Conservation (phyloP, 2,329 filamentous ascomycete species). For the Paecilomyces sp. region DNA sequence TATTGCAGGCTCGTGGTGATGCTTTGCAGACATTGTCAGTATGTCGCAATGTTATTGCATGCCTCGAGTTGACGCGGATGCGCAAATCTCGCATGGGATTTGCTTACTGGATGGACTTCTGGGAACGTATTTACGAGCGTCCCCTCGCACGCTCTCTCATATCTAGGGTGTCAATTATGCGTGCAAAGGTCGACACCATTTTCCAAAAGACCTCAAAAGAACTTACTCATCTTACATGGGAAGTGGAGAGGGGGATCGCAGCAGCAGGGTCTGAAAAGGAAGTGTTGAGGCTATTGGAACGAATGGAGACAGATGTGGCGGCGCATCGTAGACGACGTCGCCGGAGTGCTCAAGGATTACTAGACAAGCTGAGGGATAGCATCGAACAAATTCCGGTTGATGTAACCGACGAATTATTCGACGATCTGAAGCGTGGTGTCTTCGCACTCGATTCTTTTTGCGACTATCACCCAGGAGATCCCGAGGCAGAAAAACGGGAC, state of each 20-base stretch:
- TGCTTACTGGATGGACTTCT: slow-evolving; percentile 20
- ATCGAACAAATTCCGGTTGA: slow-evolving; percentile 22
- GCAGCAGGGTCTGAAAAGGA: slow-evolving; percentile 13
- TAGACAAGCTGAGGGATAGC: slow-evolving; percentile 15
- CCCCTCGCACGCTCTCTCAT: slow-evolving; percentile 10
- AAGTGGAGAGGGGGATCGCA: slow-evolving; percentile 11
- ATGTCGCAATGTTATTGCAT: slow-evolving; percentile 19
- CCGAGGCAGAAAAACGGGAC: slow-evolving; percentile 16
- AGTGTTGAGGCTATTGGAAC: slow-evolving; percentile 14
- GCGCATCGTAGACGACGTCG: slow-evolving; percentile 14
- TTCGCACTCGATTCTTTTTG: slow-evolving; percentile 21
- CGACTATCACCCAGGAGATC: slow-evolving; percentile 24
- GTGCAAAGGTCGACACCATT: slow-evolving; percentile 15
- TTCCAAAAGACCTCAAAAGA: slow-evolving; percentile 18
- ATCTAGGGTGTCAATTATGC: slow-evolving; percentile 8
- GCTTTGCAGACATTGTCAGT: slow-evolving; percentile 16
- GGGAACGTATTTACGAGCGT: slow-evolving; percentile 18
- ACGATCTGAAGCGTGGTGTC: slow-evolving; percentile 23
- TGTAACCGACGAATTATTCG: slow-evolving; percentile 19
- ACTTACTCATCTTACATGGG: slow-evolving; percentile 16
- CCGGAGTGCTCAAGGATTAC: slow-evolving; percentile 12
- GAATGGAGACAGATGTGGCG: slow-evolving; percentile 18
- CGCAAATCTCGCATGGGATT: slow-evolving; percentile 21
- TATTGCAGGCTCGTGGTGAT: slow-evolving; percentile 13
- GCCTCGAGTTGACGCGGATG: slow-evolving; percentile 22